Conservation (phyloP, 148 eudicot genomes). For the Arctostaphylos glauca region DNA sequence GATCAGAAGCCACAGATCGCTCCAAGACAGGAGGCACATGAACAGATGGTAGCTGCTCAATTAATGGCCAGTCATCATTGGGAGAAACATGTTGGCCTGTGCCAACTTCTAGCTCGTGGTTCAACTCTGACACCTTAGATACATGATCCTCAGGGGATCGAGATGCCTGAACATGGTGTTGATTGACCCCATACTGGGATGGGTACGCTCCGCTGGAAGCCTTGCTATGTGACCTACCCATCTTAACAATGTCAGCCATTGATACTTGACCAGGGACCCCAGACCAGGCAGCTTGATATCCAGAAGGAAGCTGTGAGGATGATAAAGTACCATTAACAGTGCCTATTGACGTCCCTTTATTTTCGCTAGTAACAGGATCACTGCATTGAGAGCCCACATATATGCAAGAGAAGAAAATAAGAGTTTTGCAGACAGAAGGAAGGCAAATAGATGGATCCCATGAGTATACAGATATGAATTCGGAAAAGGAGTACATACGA, state of each 20-base stretch:
- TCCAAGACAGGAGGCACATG: conserved; percentile 36
- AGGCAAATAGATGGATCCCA: not conserved
- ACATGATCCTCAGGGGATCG: conserved; percentile 41
- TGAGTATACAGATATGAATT: not conserved
- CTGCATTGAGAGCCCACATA: conserved; percentile 41
- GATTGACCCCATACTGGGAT: conserved; percentile 36
- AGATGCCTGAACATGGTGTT: conserved; percentile 37
- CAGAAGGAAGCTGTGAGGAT: conserved; percentile 54
- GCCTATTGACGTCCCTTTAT: conserved; percentile 29
- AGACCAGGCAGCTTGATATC: conserved; percentile 66
- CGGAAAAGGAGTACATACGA: not conserved
- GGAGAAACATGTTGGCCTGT: conserved; percentile 36
- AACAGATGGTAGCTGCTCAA: conserved; percentile 53
- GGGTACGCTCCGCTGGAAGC: conserved; percentile 33
- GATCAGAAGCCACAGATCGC: conserved; percentile 41
- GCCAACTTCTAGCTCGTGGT: conserved; percentile 23
- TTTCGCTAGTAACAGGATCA: conserved; percentile 45
- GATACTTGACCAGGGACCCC: conserved; percentile 77
- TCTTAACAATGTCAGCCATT: conserved; percentile 97
- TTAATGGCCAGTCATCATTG: conserved; percentile 68
- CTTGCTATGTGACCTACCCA: conserved; percentile 79
- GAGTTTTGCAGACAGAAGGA: conserved; percentile 9
- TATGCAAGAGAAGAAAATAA: conserved; percentile 1
- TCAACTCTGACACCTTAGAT: not conserved
- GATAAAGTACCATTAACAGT: conserved; percentile 42